Evolutionary conservation across 1,284 basidiomycete species (phyloP).

Genomic region (Amylostereum areolatum): DNA sequence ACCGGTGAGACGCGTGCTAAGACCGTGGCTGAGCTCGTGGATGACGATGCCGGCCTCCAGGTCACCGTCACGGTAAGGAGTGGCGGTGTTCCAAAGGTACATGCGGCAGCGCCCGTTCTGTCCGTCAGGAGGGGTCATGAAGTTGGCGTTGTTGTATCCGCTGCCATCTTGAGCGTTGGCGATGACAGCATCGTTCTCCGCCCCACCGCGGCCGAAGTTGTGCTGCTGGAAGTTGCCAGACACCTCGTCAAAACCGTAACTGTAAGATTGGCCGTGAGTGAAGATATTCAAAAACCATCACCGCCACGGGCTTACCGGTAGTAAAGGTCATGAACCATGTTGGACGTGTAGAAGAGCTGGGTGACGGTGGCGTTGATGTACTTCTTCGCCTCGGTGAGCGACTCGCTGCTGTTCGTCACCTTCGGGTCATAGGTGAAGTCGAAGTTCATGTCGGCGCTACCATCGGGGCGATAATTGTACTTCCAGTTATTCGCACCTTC

Average conservation of each 20-base stretch:
- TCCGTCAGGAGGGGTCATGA: slow-evolving; percentile 74
- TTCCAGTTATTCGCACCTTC: slow-evolving; percentile 75
- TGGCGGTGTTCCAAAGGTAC: slow-evolving; percentile 92
- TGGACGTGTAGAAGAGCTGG: slow-evolving; percentile 91
- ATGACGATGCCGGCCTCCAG: slow-evolving; percentile 93
- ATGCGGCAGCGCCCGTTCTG: slow-evolving; percentile 90
- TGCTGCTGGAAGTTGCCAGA: slow-evolving; percentile 97
- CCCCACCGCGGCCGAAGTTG: slow-evolving; percentile 89
- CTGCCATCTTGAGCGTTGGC: slow-evolving; percentile 93
- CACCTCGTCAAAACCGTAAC: slow-evolving; percentile 86
- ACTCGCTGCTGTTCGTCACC: slow-evolving; percentile 39
- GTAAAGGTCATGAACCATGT: slow-evolving; percentile 75
- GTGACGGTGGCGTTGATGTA: slow-evolving; percentile 85
- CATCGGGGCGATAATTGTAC: slow-evolving; percentile 75
- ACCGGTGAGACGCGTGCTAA: slow-evolving; percentile 91
- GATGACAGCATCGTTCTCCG: slow-evolving; percentile 85
- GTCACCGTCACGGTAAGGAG: slow-evolving; percentile 90
- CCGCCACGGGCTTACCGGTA: slow-evolving; percentile 39
- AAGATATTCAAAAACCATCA: neutral
- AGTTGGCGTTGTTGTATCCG: slow-evolving; percentile 87
- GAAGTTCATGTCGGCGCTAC: slow-evolving; percentile 52
- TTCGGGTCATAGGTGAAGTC: slow-evolving; percentile 65
- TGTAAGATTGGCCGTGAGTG: slow-evolving; percentile 24
- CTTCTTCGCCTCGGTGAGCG: slow-evolving; percentile 62
- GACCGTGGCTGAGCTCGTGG: slow-evolving; percentile 84